Percentiles rank a stretch among this genome's conserved stretches.
Conservation (phyloP, 2,329 filamentous ascomycete genomes). For the Pseudopithomyces maydicus region DNA sequence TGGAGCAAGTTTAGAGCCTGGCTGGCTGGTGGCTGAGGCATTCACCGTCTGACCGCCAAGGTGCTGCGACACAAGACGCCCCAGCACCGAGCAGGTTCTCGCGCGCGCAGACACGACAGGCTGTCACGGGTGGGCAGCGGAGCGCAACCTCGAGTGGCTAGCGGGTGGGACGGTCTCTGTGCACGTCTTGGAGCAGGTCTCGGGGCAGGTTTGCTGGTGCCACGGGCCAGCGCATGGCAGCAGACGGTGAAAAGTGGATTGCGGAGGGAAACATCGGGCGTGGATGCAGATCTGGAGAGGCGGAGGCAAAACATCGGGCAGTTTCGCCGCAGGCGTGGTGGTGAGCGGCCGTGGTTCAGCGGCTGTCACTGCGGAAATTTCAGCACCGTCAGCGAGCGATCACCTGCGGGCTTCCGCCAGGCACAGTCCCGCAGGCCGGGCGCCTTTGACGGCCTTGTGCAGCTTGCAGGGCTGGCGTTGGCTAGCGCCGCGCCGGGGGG, state of each 20-base stretch:
- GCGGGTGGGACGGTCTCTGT: conserved; percentile 11
- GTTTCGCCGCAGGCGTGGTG: conserved; percentile 8
- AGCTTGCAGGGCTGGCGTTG: neutral
- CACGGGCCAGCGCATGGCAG: conserved; percentile 5
- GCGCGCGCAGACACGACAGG: conserved; percentile 19
- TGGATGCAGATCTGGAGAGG: neutral
- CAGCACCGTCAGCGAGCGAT: conserved; percentile 2
- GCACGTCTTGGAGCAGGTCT: conserved; percentile 19
- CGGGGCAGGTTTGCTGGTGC: conserved; percentile 10
- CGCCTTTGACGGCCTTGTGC: neutral
- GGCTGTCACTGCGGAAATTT: conserved; percentile 7
- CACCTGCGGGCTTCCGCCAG: neutral
- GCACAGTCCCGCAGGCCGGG: neutral
- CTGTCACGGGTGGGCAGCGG: conserved; percentile 13
- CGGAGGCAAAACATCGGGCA: neutral
- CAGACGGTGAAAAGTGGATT: conserved; percentile 12
- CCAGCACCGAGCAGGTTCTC: neutral
- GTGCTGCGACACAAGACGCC: conserved; percentile 12
- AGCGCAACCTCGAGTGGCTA: conserved; percentile 13
- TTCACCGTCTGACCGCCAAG: conserved; percentile 22
- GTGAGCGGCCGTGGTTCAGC: conserved; percentile 3
- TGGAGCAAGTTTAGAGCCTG: neutral
- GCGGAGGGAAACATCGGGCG: conserved; percentile 16
- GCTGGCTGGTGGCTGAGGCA: conserved; percentile 19
- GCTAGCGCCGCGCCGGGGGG: conserved; percentile 9